Percentiles rank a stretch among this genome's conserved stretches.
Evolutionary conservation across 768 basidiomycete species (phyloP).

Genomic region (Panaeolus cyanescens): DNA sequence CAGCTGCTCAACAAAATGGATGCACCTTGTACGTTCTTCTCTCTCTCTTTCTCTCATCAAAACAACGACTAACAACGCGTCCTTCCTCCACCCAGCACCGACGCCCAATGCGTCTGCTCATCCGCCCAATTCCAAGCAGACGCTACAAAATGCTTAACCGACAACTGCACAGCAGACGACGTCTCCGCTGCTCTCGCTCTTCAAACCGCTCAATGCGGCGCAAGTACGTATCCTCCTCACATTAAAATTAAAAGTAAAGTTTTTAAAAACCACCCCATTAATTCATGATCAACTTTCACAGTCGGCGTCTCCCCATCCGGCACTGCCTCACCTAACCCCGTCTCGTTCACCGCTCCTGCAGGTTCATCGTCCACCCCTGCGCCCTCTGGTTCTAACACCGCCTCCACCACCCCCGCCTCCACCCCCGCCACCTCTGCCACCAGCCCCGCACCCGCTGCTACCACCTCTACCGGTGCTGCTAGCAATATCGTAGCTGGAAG

Average conservation of each 20-base stretch:
- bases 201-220: constrained; percentile 18
- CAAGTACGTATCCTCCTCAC: constrained; percentile 11
- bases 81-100: constrained; percentile 11
- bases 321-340: constrained; percentile 10
- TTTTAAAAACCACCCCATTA: neutral
- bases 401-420: constrained; percentile 5
- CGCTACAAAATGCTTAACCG: constrained; percentile 18
- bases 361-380: neutral
- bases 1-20: constrained; percentile 15
- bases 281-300: neutral
- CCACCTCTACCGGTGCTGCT: constrained; percentile 2
- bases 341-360: constrained; percentile 13
- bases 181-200: constrained; percentile 16
- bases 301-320: constrained; percentile 15
- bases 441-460: constrained; percentile 3
- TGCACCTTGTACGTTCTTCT: constrained; percentile 20
- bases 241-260: neutral
- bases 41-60: neutral
- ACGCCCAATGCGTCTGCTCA: constrained; percentile 20
- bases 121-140: constrained; percentile 23
- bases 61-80: too few relatives aligned
- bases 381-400: neutral
- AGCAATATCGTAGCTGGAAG: constrained; percentile 5
- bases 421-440: constrained; percentile 2
- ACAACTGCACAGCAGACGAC: constrained; percentile 18